Base-by-base conservation (phyloP, 164 flowering plant species). In the Vitis labrusca region DNA sequence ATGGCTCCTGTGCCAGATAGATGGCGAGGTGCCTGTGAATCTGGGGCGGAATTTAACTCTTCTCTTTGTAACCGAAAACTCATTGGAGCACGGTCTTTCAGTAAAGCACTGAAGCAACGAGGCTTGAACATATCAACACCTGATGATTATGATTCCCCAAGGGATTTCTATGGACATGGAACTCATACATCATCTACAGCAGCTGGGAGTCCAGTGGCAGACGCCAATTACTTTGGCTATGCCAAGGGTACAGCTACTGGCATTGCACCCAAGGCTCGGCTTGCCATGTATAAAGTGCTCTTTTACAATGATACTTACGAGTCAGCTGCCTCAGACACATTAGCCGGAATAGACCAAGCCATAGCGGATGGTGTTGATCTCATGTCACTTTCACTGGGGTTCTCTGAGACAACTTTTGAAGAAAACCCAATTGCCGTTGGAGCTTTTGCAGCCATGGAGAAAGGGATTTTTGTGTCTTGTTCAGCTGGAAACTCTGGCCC, bases 341-440 rank as follows among this genome's bases (percentile, higher is more conserved):
- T 85, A 8, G 85, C 82, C 12, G 85, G 73, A 5, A 78, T 85
- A 74, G 85, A 85, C 61, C 83, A 79, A 44, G 88, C 84, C 6
- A 82, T 82, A n/a, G 81, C 73, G 11, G 88, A 82, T 23, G 80
- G 84, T 0, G 84, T 85, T 0, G 82, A 85, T 63, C 65, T 82
- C 66, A 71, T 85, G 78, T 83, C 88, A 1, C 32, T 85, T 54
- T 85, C 88, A 0, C 1, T 85, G 1, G 82, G 79, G 0, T 77
- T 85, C 58, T 5, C 2, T 13, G 76, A 75, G 50, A 68, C 77
- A 7, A 68, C 75, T 0, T 76, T 71, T 52, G 70, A 54, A 14
- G 17, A 68, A 6, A 74, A 81, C 9, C 76, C 79, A 0, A 74
- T 82, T 12, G 83, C 85, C 5, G n/a, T 82, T 0, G 88, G 81